Base-by-base conservation (phyloP, 768 basidiomycete genomes). In the Auricularia sp. region DNA sequence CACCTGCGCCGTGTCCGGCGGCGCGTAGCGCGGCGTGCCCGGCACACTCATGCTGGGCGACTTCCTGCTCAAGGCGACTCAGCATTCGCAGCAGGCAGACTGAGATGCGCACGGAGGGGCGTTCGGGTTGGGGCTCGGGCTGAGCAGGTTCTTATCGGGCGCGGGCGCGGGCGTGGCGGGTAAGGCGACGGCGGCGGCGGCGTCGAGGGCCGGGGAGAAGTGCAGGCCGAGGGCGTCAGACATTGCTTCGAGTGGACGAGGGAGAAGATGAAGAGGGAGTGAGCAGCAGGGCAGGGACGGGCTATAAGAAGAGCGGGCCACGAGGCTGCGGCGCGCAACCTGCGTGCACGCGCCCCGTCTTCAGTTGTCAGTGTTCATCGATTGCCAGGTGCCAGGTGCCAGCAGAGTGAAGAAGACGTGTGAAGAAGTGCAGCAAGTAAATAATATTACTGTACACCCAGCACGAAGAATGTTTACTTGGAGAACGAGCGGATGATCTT, bases 401-500 rank as follows among this genome's bases (percentile, higher is more conserved):
- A 29, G 29, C 29, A 29, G 29, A 29, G 29, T 29, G 29, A 29
- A 29, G 29, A 29, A 29, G 29, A 29, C 29, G 29, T 29, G 29
- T 29, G 29, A 29, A 29, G 29, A 29, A 29, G 29, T 3, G 29
- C 29, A 54, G n/a, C n/a, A 54, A 54, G 7, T 18, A 18, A 54
- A 18, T 7, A 29, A 54, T 29, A 54, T 8, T n/a, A 54, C n/a
- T 54, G 24, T 54, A 54, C 51, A 54, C 16, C 16, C 16, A 1
- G 16, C 8, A 6, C 6, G 7, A 54, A n/a, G 54, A 10, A 18
- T n/a, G 56, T 3, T 65, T 72, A 94, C 76, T 92, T 94, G 69
- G 91, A 88, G 77, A 96, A 92, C 58, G 86, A 85, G 68, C 91
- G 87, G 75, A 96, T 92, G 75, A 96, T 81, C 80, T 96, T 96